Evolutionary conservation across 73 alveolate genomes (phyloP), one percentile per base, ranked within the genome.

Genomic region (Breviolum minutum): DNA sequence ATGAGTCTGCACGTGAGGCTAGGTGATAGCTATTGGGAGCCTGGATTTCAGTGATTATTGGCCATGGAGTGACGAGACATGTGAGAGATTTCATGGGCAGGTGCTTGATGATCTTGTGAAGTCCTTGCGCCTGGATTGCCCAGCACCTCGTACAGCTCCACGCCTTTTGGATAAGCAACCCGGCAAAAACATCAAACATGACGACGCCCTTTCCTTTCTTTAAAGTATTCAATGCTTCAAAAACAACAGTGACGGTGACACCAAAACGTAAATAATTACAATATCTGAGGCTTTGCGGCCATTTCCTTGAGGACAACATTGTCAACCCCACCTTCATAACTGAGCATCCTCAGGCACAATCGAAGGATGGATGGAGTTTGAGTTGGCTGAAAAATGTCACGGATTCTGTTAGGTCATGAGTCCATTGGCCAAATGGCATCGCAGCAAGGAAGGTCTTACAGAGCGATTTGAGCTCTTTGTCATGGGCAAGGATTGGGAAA

Each of bases 371-470:
- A 29, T 48, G 29, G 88, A 66, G n/a, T n/a, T n/a, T 30, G 20
- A 19, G 69, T 62, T 77, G 7, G 24, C 87, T 1, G 87, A 26
- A 20, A 7, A 12, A 14, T 32, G 0, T 40, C 14, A 60, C 74
- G 0, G 5, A 26, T 13, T 54, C 24, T 7, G 0, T 6, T 71
- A 88, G 99, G 99, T 99, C 77, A 99, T 99, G 99, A 97, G 99
- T 79, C 99, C 99, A 60, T 99, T 99, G 92, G 99, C 99, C 93
- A 99, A 99, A 99, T 99, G 99, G 99, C 99, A 99, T 99, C 99
- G 99, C 99, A 70, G 99, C 54, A 99, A 96, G 91, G 99, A 99
- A 87, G 99, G 99, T 32, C 99, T 99, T 89, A 99, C 99, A 40
- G 99, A 99, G 99, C 99, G 99, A 92, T 99, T 99, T 93, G 99